A percentile compares a stretch with the other conserved stretches of the same genome.
Conservation (phyloP, 2,329 filamentous ascomycete species). For the Colletotrichum nymphaeae region DNA sequence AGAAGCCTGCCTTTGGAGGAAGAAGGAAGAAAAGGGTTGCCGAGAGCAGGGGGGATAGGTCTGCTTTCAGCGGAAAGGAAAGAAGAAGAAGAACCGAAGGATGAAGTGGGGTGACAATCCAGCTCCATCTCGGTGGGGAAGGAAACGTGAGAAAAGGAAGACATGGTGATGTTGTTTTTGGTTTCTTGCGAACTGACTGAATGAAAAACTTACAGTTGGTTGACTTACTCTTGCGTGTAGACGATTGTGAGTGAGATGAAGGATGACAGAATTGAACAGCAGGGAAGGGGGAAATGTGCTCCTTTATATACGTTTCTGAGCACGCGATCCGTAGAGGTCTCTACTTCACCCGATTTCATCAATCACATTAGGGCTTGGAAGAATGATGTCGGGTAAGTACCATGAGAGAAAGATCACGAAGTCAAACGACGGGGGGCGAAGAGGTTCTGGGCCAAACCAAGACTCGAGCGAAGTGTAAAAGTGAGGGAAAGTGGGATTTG, state of each 20-base stretch:
- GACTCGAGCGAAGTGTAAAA: too few relatives aligned
- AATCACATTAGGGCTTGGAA: too few relatives aligned
- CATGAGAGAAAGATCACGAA: too few relatives aligned
- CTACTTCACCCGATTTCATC: too few relatives aligned
- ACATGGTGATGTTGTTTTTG: background rate
- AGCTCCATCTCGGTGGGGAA: background rate
- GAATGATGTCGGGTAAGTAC: too few relatives aligned
- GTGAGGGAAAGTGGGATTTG: background rate
- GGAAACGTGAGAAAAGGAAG: too few relatives aligned
- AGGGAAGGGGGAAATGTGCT: background rate
- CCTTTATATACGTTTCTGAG: background rate
- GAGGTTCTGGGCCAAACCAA: too few relatives aligned
- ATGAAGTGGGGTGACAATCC: background rate
- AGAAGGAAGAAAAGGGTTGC: background rate
- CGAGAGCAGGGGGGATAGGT: background rate
- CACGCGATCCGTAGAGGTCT: background rate
- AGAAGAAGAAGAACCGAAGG: background rate
- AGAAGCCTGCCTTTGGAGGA: background rate
- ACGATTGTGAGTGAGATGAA: background rate
- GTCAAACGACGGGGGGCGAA: too few relatives aligned
- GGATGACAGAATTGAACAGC: background rate
- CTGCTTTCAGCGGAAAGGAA: background rate
- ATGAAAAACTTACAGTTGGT: background rate
- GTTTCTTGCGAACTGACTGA: background rate
- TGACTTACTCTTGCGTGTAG: background rate